Evolutionary conservation across 805 yeast species (phyloP), one percentile per base, ranked within the genome.

Genomic region (Alloascoidea hylecoeti): DNA sequence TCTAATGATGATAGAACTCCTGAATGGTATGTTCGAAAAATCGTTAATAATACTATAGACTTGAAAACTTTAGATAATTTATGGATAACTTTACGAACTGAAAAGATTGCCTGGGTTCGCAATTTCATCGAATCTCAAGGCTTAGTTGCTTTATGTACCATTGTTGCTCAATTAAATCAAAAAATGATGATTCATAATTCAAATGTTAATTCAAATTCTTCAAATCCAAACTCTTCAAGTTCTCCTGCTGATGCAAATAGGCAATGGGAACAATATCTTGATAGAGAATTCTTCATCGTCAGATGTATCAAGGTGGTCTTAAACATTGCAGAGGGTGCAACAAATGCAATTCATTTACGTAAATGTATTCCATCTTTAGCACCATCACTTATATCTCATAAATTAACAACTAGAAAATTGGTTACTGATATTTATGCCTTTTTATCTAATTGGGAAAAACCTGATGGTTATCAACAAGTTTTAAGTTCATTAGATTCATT

Each of bases 11-110:
- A 34, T 44, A 54, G 41, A n/a, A 67, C 70, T 18, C 88, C 79
- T 2, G 80, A 70, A 42, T 72, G 66, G 39, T 82, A 78, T 51
- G 79, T 82, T 9, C 66, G 74, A 37, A 64, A 67, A 38, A 61
- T 82, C 43, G 62, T 79, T 40, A 68, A 76, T 15, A 78, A 76
- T 46, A 56, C 70, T 23, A 71, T 82, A 36, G 59, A 75, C 1
- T 61, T 70, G 2, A 69, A 66, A 32, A 78, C 80, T 49, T 59
- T 81, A 46, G 77, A 78, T 37, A 80, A 80, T 46, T 61, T 82
- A 38, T 81, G 85, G 78, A 86, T 82, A 4, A 76, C 85, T 34
- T 58, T 82, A 35, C 66, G 92, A 47, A 79, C 92, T 0, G 94
- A 81, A 50, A 78, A 78, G 33, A 53, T 66, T 27, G 68, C 61